Conservation (phyloP, 805 yeast species). For the Zygoascus flipseniorum region DNA sequence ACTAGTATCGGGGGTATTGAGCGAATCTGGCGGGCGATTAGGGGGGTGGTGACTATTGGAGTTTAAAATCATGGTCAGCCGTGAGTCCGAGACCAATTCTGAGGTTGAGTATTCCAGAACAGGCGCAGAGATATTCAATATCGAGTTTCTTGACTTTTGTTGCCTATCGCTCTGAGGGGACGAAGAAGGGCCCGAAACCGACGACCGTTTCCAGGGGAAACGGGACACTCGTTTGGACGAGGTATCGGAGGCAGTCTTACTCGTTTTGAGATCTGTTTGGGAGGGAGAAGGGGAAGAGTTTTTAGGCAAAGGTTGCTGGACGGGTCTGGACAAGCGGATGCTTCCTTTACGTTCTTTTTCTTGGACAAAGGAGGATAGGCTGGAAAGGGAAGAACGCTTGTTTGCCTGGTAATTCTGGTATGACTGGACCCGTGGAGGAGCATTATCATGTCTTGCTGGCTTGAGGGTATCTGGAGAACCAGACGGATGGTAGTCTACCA, state of each 20-base stretch:
- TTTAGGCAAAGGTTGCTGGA: neutral
- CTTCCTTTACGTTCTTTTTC: neutral
- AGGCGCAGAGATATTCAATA: conserved; percentile 15
- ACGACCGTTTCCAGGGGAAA: conserved; percentile 1
- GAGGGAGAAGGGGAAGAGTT: neutral
- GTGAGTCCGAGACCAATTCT: conserved; percentile 13
- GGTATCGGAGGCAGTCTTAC: neutral
- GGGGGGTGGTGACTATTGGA: neutral
- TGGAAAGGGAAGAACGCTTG: neutral
- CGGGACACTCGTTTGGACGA: neutral
- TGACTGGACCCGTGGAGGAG: neutral
- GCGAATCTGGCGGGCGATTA: neutral
- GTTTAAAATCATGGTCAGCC: neutral
- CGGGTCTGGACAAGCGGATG: neutral
- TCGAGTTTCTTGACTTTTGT: neutral
- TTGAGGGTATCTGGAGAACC: neutral
- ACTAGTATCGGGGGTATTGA: neutral
- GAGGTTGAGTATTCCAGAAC: conserved; percentile 19
- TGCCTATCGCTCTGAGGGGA: conserved; percentile 4
- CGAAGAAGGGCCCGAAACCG: conserved; percentile 2
- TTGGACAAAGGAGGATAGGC: neutral
- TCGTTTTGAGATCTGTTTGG: neutral
- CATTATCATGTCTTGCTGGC: neutral
- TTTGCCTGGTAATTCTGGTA: neutral
- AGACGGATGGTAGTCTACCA: neutral